Conservation (phyloP, 148 eudicot genomes). For the Nepenthes mirabilis region DNA sequence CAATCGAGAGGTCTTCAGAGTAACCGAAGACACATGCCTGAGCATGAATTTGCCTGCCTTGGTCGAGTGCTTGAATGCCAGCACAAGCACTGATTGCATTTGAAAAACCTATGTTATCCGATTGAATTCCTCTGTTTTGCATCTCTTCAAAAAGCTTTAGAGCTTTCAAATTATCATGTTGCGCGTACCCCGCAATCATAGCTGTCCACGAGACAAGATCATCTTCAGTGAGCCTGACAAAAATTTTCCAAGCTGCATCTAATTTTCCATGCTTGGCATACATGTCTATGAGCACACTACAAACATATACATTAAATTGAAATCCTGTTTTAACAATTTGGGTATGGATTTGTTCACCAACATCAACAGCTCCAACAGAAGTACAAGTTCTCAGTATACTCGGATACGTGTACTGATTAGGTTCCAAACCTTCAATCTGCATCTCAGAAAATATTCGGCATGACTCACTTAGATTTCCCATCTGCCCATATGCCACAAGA, state of each 20-base stretch:
- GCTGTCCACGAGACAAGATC: constrained; percentile 95
- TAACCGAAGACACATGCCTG: constrained; percentile 60
- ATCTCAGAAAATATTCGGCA: constrained; percentile 37
- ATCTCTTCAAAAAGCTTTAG: constrained; percentile 70
- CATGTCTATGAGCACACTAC: constrained; percentile 88
- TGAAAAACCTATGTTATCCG: constrained; percentile 79
- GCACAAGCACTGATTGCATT: constrained; percentile 91
- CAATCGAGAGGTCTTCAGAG: constrained; percentile 57
- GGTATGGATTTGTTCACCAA: constrained; percentile 80
- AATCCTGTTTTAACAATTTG: constrained; percentile 81
- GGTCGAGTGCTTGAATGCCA: constrained; percentile 64
- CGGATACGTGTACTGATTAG: constrained; percentile 89
- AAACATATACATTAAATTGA: constrained; percentile 68
- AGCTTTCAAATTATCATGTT: constrained; percentile 59
- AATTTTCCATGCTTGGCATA: constrained; percentile 72
- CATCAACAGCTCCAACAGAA: constrained; percentile 52
- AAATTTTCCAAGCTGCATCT: constrained; percentile 53
- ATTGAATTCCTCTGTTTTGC: constrained; percentile 40
- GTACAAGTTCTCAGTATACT: constrained; percentile 81
- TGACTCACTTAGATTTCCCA: constrained; percentile 52
- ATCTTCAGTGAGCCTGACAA: constrained; percentile 43
- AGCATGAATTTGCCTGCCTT: constrained; percentile 83
- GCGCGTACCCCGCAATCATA: constrained; percentile 71
- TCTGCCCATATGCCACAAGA: constrained; percentile 82
- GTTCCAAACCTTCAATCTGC: constrained; percentile 60